A percentile compares a stretch with the other conserved stretches of the same genome.
Conservation (phyloP, 441 rosid genomes). For the Mallotus repandus region DNA sequence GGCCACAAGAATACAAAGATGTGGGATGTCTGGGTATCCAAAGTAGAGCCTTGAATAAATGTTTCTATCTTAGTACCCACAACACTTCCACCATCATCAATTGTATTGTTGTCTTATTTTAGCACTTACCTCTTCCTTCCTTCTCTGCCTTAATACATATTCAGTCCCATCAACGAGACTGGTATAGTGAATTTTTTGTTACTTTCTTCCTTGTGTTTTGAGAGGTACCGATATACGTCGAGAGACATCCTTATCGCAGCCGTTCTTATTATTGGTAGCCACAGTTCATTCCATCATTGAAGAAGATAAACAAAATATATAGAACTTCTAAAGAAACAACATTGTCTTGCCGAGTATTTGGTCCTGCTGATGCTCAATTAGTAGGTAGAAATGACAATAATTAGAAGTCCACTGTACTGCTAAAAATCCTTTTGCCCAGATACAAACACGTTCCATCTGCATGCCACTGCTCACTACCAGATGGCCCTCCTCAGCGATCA, state of each 20-base stretch:
- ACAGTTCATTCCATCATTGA: not conserved
- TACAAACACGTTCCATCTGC: not conserved
- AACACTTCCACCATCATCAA: not conserved
- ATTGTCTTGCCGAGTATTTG: no score
- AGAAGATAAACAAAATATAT: not conserved
- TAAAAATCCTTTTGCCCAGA: not conserved
- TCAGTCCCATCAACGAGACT: not conserved
- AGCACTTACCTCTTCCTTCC: not conserved
- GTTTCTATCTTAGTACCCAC: slow-evolving; percentile 9
- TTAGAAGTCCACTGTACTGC: no score
- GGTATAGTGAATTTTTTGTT: not conserved
- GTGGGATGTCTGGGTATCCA: slow-evolving; percentile 40
- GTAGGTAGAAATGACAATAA: not conserved
- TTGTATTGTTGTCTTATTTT: not conserved
- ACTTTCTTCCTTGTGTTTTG: not conserved
- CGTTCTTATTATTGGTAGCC: not conserved
- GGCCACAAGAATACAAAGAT: slow-evolving; percentile 40
- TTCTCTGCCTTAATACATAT: not conserved
- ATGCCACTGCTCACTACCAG: not conserved
- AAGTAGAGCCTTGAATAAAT: slow-evolving; percentile 19
- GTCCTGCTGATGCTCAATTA: no score
- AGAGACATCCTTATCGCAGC: not conserved
- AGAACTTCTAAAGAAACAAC: no score
- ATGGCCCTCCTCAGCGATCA: not conserved
- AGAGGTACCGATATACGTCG: not conserved